These are phyloP conservation scores for Fusarium pseudonygamai DNA, from an alignment of 2,329 filamentous ascomycete genomes.

Conservation along the genomic window DNA sequence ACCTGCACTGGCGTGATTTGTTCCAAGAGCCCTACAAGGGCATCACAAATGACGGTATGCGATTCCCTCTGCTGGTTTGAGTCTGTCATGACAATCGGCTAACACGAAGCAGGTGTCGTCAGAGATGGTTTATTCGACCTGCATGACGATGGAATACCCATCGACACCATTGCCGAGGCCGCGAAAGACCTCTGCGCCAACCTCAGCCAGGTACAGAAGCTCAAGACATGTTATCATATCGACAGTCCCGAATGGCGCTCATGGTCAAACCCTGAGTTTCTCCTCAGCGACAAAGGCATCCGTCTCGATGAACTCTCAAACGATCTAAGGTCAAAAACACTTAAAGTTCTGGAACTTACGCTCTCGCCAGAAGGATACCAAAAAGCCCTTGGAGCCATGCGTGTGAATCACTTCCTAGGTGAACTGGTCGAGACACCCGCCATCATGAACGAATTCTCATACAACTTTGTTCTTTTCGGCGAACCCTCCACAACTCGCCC, in stretches of 20 bases:
- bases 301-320: constrained; percentile 68
- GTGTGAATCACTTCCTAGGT: constrained; percentile 79
- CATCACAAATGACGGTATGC: constrained; percentile 72
- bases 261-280: constrained; percentile 77
- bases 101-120: constrained; percentile 37
- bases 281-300: constrained; percentile 74
- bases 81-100: fast-evolving
- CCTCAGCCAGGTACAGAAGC: neutral
- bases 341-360: constrained; percentile 50
- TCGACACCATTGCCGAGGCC: constrained; percentile 63
- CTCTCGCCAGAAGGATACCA: constrained; percentile 76
- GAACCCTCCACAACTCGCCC: constrained; percentile 63
- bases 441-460: constrained; percentile 79
- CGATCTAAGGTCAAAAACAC: neutral
- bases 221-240: constrained; percentile 59
- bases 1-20: constrained; percentile 66
- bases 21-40: constrained; percentile 75
- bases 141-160: constrained; percentile 71
- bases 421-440: constrained; percentile 68
- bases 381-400: constrained; percentile 76
- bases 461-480: constrained; percentile 80
- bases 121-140: constrained; percentile 64
- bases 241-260: constrained; percentile 78
- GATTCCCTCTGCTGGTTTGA: fast-evolving
- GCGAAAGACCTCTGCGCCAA: constrained; percentile 44